Conservation (phyloP, 441 rosid genomes). For the Francoa sonchifolia region DNA sequence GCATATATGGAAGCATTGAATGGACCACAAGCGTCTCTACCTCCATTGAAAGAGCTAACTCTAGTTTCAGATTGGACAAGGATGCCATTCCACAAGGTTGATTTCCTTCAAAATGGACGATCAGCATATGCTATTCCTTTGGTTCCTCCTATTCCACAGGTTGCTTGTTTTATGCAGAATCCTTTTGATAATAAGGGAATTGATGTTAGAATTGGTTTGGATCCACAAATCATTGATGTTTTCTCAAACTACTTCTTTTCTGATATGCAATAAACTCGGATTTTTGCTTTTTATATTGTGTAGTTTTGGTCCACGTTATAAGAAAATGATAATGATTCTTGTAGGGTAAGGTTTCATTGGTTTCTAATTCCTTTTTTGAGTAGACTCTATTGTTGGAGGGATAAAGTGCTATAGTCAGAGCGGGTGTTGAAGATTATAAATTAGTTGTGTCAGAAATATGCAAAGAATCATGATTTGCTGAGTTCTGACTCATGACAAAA, state of each 20-base stretch:
- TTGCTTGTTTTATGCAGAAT: conserved; percentile 53
- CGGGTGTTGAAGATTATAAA: too few relatives aligned
- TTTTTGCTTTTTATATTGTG: background rate
- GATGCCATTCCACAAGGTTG: conserved; percentile 48
- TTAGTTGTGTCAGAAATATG: too few relatives aligned
- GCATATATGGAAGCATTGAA: conserved; percentile 46
- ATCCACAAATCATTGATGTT: conserved; percentile 20
- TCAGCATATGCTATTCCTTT: conserved; percentile 37
- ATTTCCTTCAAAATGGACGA: conserved; percentile 25
- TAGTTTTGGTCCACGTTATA: conserved; percentile 3
- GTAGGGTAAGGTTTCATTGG: too few relatives aligned
- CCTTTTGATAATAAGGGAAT: conserved; percentile 34
- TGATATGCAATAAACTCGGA: background rate
- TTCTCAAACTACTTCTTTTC: conserved; percentile 29
- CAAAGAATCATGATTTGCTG: too few relatives aligned
- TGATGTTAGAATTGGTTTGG: conserved; percentile 43
- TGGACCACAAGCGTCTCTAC: conserved; percentile 31
- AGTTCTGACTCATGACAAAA: too few relatives aligned
- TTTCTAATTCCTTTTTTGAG: too few relatives aligned
- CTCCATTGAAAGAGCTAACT: conserved; percentile 42
- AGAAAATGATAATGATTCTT: conserved; percentile 6
- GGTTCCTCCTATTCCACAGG: conserved; percentile 50
- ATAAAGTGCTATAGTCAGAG: too few relatives aligned
- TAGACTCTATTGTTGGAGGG: too few relatives aligned
- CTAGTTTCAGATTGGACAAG: conserved; percentile 64